A percentile compares a stretch with the other conserved stretches of the same genome.
phyloP scores from a whole-genome alignment of 805 yeast genomes.

The Pichia heedii region DNA sequence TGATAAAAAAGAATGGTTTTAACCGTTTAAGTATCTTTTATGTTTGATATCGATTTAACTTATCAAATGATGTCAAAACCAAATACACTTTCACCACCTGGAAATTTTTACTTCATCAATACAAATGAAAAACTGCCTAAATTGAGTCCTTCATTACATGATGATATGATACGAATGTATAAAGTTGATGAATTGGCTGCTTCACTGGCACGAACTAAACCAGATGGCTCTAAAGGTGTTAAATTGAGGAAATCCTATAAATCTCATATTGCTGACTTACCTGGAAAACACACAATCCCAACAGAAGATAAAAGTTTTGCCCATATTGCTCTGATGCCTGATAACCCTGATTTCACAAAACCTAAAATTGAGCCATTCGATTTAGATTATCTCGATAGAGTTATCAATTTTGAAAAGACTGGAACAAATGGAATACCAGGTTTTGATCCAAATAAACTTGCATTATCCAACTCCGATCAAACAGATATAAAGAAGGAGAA shows the following conservation, averaged over 20 bases:
- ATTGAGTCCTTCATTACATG: conserved; percentile 59
- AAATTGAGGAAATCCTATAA: conserved; percentile 92
- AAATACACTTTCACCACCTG: not conserved
- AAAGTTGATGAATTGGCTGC: conserved; percentile 58
- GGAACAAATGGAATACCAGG: conserved; percentile 69
- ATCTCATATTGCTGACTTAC: conserved; percentile 79
- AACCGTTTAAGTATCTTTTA: too few relatives aligned
- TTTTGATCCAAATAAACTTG: conserved; percentile 59
- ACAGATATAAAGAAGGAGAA: conserved; percentile 15
- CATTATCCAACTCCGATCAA: conserved; percentile 37
- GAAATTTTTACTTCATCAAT: conserved; percentile 25
- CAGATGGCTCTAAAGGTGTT: conserved; percentile 85
- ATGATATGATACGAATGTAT: conserved; percentile 63
- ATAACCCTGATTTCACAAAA: conserved; percentile 28
- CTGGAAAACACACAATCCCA: conserved; percentile 72
- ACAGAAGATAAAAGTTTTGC: conserved; percentile 31
- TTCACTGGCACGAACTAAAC: conserved; percentile 78
- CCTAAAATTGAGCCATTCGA: conserved; percentile 42
- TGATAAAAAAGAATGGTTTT: too few relatives aligned
- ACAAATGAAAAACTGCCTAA: conserved; percentile 27
- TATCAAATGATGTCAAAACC: not conserved
- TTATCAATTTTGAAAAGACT: conserved; percentile 55
- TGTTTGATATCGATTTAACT: too few relatives aligned
- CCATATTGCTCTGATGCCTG: conserved; percentile 31
- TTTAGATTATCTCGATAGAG: conserved; percentile 36